Conservation (phyloP, 2,329 filamentous ascomycete species). For the Lachnellula subtilissima region DNA sequence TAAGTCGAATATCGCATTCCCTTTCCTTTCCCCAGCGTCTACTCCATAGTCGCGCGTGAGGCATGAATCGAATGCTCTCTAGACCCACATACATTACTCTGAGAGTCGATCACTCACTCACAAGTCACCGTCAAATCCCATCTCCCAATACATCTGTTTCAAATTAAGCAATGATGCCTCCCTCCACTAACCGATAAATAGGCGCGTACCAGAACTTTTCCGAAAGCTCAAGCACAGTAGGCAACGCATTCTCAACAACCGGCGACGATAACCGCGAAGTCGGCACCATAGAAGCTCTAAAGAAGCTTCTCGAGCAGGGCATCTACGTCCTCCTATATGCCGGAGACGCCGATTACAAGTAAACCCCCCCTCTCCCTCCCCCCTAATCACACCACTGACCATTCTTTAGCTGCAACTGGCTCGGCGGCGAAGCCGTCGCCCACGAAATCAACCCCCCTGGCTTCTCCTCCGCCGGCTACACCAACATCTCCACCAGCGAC, state of each 20-base stretch:
- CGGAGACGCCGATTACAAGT: slow-evolving; percentile 43
- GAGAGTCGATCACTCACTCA: too few relatives aligned
- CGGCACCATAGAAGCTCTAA: slow-evolving; percentile 46
- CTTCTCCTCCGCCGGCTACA: slow-evolving; percentile 59
- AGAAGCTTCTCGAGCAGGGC: slow-evolving; percentile 54
- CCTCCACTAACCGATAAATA: too few relatives aligned
- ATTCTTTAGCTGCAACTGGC: slow-evolving; percentile 58
- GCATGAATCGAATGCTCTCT: too few relatives aligned
- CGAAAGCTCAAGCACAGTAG: slow-evolving; percentile 39
- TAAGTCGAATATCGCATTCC: too few relatives aligned
- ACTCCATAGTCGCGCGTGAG: too few relatives aligned
- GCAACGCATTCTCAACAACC: slow-evolving; percentile 40
- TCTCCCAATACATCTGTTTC: too few relatives aligned
- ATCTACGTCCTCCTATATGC: slow-evolving; percentile 65
- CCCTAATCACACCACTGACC: slow-evolving; percentile 42
- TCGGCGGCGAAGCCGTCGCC: slow-evolving; percentile 66
- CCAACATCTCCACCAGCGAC: slow-evolving; percentile 62
- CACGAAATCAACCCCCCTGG: slow-evolving; percentile 50
- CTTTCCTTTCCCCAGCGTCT: too few relatives aligned
- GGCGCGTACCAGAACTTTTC: slow-evolving; percentile 56
- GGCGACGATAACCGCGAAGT: slow-evolving; percentile 46
- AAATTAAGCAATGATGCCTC: too few relatives aligned
- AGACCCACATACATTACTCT: too few relatives aligned
- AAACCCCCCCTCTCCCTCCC: slow-evolving; percentile 37
- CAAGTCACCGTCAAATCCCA: too few relatives aligned